These are phyloP conservation scores for Viridothelium virens DNA, from an alignment of 495 filamentous ascomycete species.

Conservation along the genomic window DNA sequence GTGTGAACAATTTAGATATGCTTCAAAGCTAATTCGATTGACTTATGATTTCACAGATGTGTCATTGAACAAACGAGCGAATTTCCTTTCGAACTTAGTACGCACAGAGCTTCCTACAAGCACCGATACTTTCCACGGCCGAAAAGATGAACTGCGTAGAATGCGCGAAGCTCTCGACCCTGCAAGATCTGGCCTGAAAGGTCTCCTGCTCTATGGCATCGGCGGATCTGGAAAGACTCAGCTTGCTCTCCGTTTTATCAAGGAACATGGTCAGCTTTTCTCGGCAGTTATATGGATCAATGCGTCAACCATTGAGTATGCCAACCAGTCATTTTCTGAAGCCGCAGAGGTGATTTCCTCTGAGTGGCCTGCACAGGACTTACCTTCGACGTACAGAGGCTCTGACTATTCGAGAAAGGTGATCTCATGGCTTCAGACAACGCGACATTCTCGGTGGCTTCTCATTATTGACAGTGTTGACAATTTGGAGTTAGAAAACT, in stretches of 20 bases:
- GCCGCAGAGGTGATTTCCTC: not conserved
- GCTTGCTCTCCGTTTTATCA: not conserved
- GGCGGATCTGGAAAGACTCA: constrained; percentile 2
- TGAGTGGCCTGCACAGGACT: not conserved
- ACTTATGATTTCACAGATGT: not conserved
- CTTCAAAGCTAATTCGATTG: not conserved
- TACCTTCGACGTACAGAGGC: not conserved
- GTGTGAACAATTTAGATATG: too few species aligned
- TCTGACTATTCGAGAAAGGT: not conserved
- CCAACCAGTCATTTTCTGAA: not conserved
- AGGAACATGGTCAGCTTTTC: not conserved
- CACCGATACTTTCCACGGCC: not conserved
- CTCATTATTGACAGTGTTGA: constrained; percentile 4
- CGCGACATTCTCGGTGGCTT: not conserved
- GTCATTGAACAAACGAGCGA: not conserved
- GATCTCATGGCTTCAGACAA: not conserved
- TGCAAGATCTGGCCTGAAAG: not conserved
- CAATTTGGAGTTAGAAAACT: not conserved
- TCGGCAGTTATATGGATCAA: not conserved
- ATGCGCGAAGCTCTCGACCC: not conserved
- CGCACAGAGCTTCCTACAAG: not conserved
- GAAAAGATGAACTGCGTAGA: not conserved
- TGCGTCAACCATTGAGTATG: not conserved
- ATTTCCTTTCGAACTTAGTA: not conserved
- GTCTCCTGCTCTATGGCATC: not conserved